These are phyloP conservation scores for Pulveroboletus sp. DNA, from an alignment of 768 basidiomycete species.

Conservation along the genomic window DNA sequence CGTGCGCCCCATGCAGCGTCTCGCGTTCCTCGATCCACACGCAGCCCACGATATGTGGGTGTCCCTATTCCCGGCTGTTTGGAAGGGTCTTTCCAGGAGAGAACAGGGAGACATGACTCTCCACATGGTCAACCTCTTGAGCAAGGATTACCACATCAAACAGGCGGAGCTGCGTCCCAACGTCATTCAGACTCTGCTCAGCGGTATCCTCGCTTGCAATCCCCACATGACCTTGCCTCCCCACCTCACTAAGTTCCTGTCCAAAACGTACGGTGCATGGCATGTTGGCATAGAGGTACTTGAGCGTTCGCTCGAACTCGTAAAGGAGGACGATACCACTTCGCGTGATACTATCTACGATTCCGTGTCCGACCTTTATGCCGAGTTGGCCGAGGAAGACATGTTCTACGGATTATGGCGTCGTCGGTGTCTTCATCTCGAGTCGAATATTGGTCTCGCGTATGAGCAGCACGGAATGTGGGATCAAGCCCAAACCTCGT, in stretches of 20 bases:
- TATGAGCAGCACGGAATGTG: conserved; percentile 98
- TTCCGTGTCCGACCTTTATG: conserved; percentile 91
- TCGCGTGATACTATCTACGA: conserved; percentile 83
- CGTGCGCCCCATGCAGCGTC: conserved; percentile 73
- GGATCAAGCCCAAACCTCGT: conserved; percentile 83
- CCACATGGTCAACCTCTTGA: conserved; percentile 84
- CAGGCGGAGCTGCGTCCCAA: conserved; percentile 90
- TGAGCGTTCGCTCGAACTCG: conserved; percentile 68
- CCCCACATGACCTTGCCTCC: conserved; percentile 90
- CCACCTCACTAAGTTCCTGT: conserved; percentile 92
- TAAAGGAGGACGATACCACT: conserved; percentile 74
- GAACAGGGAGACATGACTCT: conserved; percentile 89
- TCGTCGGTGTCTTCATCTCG: conserved; percentile 78
- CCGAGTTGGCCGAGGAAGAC: conserved; percentile 94
- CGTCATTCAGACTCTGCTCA: conserved; percentile 85
- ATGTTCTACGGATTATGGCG: conserved; percentile 97
- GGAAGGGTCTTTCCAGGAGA: conserved; percentile 78
- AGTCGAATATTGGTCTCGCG: conserved; percentile 83
- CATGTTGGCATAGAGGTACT: conserved; percentile 86
- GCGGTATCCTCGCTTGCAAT: conserved; percentile 77
- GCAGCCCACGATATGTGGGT: conserved; percentile 84
- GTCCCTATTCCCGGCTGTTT: conserved; percentile 78
- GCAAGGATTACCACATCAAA: conserved; percentile 89
- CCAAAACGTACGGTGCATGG: conserved; percentile 97
- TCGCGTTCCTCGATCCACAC: conserved; percentile 75